These are phyloP conservation scores for Seiridium cupressi DNA, from an alignment of 2,329 filamentous ascomycete species.

Conservation along the genomic window DNA sequence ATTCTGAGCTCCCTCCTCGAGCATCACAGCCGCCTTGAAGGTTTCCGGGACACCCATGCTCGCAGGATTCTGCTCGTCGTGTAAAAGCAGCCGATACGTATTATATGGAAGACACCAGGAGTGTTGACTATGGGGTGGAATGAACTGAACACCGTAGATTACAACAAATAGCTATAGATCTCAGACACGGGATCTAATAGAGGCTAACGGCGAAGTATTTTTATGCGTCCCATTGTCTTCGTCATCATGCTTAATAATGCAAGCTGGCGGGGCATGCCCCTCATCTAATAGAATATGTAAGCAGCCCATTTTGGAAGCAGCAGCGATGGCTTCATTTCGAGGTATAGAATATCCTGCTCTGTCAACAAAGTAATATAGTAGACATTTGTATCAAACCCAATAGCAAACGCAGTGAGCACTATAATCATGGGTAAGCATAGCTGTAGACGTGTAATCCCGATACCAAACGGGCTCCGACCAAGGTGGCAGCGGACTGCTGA, in stretches of 20 bases:
- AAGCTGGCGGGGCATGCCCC: background rate
- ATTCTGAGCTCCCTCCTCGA: conserved; percentile 11
- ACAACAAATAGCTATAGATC: background rate
- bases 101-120: background rate
- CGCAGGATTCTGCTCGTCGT: background rate
- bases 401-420: too few relatives aligned
- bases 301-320: background rate
- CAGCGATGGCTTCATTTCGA: background rate
- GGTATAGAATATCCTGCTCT: background rate
- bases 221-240: background rate
- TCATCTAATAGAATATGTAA: background rate
- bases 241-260: background rate
- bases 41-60: conserved; percentile 14
- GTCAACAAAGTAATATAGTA: too few relatives aligned
- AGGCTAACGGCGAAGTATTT: background rate
- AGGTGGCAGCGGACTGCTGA: background rate
- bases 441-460: background rate
- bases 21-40: conserved; percentile 15
- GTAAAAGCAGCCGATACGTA: background rate
- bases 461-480: background rate
- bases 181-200: background rate
- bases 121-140: background rate
- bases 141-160: background rate
- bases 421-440: background rate
- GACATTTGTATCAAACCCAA: too few relatives aligned